These are phyloP conservation scores for Penicillium roqueforti DNA, from an alignment of 495 filamentous ascomycete genomes.

Conservation along the genomic window DNA sequence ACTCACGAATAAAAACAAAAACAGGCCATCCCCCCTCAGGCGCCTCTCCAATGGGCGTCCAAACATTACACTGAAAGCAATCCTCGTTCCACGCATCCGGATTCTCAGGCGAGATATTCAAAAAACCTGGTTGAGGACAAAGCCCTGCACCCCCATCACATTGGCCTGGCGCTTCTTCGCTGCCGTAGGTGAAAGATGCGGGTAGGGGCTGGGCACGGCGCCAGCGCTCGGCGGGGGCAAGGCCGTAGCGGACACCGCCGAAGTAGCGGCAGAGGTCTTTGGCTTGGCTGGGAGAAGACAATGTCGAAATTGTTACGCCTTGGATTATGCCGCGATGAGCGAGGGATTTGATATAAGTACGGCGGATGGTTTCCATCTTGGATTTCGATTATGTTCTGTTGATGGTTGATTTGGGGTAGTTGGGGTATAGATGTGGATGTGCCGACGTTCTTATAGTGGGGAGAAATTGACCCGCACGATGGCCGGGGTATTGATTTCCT, in stretches of 20 bases:
- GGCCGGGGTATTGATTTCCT: too few relatives aligned
- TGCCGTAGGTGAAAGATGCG: slow-evolving; percentile 35
- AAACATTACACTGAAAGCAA: slow-evolving; percentile 45
- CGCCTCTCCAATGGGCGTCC: slow-evolving; percentile 33
- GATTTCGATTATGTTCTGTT: background rate
- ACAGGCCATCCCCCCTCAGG: slow-evolving; percentile 43
- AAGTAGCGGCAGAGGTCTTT: slow-evolving; percentile 39
- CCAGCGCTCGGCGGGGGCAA: slow-evolving; percentile 37
- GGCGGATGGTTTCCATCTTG: slow-evolving; percentile 29
- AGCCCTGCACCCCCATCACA: slow-evolving; percentile 29
- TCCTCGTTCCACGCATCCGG: slow-evolving; percentile 34
- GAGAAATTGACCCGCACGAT: too few relatives aligned
- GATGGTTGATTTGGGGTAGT: background rate
- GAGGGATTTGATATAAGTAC: slow-evolving; percentile 28
- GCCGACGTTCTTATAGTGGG: too few relatives aligned
- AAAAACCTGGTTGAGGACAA: slow-evolving; percentile 38
- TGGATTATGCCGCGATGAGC: slow-evolving; percentile 34
- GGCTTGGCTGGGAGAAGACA: background rate
- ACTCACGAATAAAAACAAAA: slow-evolving; percentile 43
- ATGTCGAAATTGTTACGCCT: slow-evolving; percentile 31
- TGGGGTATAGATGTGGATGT: background rate
- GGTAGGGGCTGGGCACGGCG: slow-evolving; percentile 33
- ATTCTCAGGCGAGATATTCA: slow-evolving; percentile 15
- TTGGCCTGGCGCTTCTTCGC: slow-evolving; percentile 22
- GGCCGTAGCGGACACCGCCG: slow-evolving; percentile 42